Percentiles rank a stretch among this genome's conserved stretches.
Conservation (phyloP, 2,329 filamentous ascomycete species). For the Ceratocystis eucalypticola region DNA sequence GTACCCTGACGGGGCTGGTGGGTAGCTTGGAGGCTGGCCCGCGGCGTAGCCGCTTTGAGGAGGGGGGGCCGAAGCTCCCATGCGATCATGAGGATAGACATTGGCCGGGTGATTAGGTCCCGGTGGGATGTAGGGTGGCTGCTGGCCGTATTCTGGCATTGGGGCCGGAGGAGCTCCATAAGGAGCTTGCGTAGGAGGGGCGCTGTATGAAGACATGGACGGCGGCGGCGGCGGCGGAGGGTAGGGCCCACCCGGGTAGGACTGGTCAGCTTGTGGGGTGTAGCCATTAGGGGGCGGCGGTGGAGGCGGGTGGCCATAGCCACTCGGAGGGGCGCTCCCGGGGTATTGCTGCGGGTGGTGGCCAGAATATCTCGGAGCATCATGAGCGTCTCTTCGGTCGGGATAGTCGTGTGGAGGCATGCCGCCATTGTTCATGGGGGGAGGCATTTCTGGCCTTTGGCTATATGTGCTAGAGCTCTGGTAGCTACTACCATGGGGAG, state of each 20-base stretch:
- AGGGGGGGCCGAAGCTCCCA: conserved; percentile 15
- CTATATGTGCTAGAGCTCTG: background rate
- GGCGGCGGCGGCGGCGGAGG: conserved; percentile 12
- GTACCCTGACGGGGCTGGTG: conserved; percentile 7
- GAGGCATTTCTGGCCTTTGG: conserved; percentile 12
- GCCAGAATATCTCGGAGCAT: conserved; percentile 8
- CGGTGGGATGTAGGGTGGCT: conserved; percentile 11
- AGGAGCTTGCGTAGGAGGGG: conserved; percentile 15
- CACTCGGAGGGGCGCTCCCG: conserved; percentile 14
- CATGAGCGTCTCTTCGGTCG: conserved; percentile 13
- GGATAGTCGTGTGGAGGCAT: conserved; percentile 8
- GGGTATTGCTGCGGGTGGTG: conserved; percentile 15
- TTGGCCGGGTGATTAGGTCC: conserved; percentile 13
- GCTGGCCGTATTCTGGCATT: conserved; percentile 10
- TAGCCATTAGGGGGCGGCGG: conserved; percentile 3
- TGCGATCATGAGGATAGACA: conserved; percentile 13
- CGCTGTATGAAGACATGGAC: conserved; percentile 15
- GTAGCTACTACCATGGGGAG: conserved; percentile 1
- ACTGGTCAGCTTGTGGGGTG: conserved; percentile 4
- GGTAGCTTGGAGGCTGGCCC: conserved; percentile 18
- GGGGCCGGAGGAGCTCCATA: conserved; percentile 15
- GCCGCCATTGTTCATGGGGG: background rate
- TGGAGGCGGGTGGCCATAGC: conserved; percentile 12
- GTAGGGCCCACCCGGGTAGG: conserved; percentile 8
- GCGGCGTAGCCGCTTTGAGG: conserved; percentile 16